Evolutionary conservation across 176 grass and related monocot species (phyloP), one percentile per base, ranked within the genome.

Genomic region (Coix lacrymajobi): DNA sequence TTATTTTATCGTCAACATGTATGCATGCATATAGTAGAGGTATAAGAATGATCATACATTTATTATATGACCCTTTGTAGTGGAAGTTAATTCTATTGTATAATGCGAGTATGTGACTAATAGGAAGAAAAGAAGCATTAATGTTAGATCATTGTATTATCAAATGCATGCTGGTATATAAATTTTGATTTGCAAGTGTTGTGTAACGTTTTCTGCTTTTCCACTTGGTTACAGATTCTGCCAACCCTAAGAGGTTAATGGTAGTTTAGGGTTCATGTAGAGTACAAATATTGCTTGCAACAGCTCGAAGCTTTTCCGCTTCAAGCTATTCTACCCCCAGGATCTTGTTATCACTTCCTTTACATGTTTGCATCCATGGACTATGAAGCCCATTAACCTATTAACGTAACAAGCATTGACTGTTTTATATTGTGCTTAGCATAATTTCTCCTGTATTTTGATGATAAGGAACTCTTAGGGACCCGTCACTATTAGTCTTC

Each of bases 21-120:
- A 70, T 54, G 8, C 79, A 62, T 81, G 22, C 45, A 34, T 76
- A 30, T 46, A 7, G 33, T 81, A 60, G 4, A 46, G 36, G 40
- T 81, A 81, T 45, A 77, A 78, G 66, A 79, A 83, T 46, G 9
- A 66, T 13, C 44, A n/a, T 36, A 73, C 32, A 65, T 68, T 66
- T 69, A 76, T 69, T 49, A 11, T 65, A 30, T 40, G 24, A 19
- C n/a, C 78, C 37, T 81, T 20, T 60, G n/a, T 80, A 33, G 43
- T 64, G 33, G 6, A 78, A 56, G 19, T 41, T 75, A 29, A 31
- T 39, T 68, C 66, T 44, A 69, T 14, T 43, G 5, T 17, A 30
- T 44, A 36, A 37, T 44, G 15, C 1, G 1, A 15, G 26, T 58
- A 80, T 41, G 13, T 0, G 1, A 17, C 38, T 61, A 76, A 34